phyloP scores from a whole-genome alignment of 257 asterid genomes.

The Marsdenia floribunda region DNA sequence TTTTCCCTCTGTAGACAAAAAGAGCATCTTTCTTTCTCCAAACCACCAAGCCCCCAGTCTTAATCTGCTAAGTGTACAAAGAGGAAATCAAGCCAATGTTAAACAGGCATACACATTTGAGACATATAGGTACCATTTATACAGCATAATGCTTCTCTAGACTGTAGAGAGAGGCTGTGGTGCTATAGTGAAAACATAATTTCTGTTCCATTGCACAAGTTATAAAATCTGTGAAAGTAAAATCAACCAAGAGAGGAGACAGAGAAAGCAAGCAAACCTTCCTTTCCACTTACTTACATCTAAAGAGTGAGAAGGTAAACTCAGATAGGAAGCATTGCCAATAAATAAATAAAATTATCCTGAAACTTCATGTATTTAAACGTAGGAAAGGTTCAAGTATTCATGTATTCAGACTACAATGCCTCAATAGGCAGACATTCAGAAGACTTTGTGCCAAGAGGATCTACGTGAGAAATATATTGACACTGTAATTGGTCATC shows the following conservation, averaged over 20 bases:
- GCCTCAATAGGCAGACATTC: background rate
- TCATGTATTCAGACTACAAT: background rate
- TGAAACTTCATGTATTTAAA: background rate
- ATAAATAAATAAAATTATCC: background rate
- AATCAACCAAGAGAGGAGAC: background rate
- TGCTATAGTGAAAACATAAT: background rate
- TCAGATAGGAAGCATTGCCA: background rate
- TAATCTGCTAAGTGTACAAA: slow-evolving; percentile 43
- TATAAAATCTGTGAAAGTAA: background rate
- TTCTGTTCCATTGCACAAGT: background rate
- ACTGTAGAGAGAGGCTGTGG: background rate
- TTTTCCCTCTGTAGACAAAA: slow-evolving; percentile 72
- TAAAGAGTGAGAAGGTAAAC: background rate
- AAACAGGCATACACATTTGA: background rate
- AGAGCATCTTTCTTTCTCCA: slow-evolving; percentile 68
- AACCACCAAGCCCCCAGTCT: slow-evolving; percentile 76
- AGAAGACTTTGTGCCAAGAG: background rate
- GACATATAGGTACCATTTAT: background rate
- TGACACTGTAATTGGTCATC: background rate
- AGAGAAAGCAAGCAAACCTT: background rate
- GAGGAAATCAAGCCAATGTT: slow-evolving; percentile 5
- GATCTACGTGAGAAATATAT: background rate
- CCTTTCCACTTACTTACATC: background rate
- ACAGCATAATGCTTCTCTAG: background rate
- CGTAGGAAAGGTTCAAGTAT: background rate